phyloP scores from a whole-genome alignment of 208 protist genomes.

The Porcisia hertigi region DNA sequence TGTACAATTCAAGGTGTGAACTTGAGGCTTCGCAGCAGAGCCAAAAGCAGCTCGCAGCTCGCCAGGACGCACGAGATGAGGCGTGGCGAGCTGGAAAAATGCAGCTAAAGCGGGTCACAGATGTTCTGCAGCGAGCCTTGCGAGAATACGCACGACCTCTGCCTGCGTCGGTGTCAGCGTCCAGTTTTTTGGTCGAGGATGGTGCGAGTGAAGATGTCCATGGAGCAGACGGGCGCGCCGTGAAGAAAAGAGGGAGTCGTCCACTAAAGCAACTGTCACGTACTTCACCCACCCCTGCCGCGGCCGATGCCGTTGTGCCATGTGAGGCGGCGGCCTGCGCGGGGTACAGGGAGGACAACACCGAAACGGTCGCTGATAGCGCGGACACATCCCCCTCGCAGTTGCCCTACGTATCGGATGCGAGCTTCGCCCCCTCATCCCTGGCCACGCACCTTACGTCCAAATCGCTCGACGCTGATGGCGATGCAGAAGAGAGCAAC shows the following conservation, averaged over 20 bases:
- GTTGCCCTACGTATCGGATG: not conserved
- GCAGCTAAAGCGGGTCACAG: not conserved
- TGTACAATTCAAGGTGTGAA: conserved; percentile 1
- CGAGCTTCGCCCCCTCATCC: not conserved
- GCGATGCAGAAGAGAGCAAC: not conserved
- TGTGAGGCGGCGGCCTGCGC: not conserved
- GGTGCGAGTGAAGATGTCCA: not conserved
- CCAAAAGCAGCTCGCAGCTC: conserved; percentile 1
- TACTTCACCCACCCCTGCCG: not conserved
- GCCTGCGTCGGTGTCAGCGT: not conserved
- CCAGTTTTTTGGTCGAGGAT: not conserved
- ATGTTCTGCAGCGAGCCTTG: conserved; percentile 3
- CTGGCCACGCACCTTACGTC: not conserved
- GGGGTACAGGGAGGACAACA: not conserved
- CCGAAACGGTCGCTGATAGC: not conserved
- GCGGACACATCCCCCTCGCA: not conserved
- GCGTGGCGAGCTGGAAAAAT: not conserved
- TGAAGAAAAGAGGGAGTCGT: not conserved
- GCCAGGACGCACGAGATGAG: conserved; percentile 1
- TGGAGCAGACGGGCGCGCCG: not conserved
- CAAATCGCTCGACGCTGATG: not conserved
- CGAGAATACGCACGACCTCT: conserved; percentile 7
- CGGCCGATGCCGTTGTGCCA: no score
- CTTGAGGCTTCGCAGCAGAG: conserved; percentile 13
- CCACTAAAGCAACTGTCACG: not conserved